Conservation (phyloP, 2,329 filamentous ascomycete genomes). For the Paraphaeosphaeria minitans region DNA sequence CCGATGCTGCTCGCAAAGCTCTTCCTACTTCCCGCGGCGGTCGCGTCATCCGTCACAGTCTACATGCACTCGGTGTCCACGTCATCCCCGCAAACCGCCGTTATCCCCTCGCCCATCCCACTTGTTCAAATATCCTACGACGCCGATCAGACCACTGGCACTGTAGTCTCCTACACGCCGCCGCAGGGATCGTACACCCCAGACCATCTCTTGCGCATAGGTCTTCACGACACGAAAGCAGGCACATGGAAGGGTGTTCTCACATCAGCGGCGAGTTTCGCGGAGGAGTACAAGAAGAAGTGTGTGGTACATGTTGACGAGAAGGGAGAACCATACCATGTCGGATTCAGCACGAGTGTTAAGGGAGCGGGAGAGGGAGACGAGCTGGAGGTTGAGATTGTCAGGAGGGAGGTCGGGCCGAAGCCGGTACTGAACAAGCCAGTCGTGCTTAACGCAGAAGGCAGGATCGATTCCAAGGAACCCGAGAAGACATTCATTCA, state of each 20-base stretch:
- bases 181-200: conserved; percentile 40
- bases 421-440: conserved; percentile 58
- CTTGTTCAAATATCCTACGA: conserved; percentile 53
- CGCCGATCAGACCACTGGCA: conserved; percentile 42
- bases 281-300: conserved; percentile 49
- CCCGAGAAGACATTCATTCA: conserved; percentile 58
- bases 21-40: conserved; percentile 44
- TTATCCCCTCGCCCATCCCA: conserved; percentile 44
- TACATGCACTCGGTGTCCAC: conserved; percentile 80
- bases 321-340: conserved; percentile 51
- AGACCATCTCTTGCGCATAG: conserved; percentile 51
- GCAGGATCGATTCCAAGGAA: conserved; percentile 55
- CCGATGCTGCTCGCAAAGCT: conserved; percentile 46
- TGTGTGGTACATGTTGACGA: conserved; percentile 52
- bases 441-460: conserved; percentile 61
- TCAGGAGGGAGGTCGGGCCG: conserved; percentile 46
- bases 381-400: conserved; percentile 50
- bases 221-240: conserved; percentile 47
- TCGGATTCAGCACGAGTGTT: conserved; percentile 50
- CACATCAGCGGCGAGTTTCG: conserved; percentile 52
- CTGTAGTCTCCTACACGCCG: conserved; percentile 43
- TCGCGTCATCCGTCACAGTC: conserved; percentile 46
- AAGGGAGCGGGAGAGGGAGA: conserved; percentile 42
- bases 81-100: conserved; percentile 71
- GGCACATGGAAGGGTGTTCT: conserved; percentile 53